phyloP scores from a whole-genome alignment of 352 stramenopile genomes.

The Phytophthora meadii region DNA sequence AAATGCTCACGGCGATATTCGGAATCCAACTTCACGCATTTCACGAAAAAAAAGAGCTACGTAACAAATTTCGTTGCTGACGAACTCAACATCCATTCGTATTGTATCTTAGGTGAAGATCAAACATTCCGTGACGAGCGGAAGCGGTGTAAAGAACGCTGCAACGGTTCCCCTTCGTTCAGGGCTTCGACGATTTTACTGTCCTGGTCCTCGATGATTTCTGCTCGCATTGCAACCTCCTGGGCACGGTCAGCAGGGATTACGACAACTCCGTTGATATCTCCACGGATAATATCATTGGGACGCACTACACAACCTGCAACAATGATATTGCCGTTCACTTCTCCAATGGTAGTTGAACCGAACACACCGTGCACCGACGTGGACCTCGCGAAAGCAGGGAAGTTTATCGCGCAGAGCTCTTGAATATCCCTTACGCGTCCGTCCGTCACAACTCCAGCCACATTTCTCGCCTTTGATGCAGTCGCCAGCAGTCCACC shows the following conservation, averaged over 20 bases:
- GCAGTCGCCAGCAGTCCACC: constrained; percentile 73
- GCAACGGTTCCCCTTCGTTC: constrained; percentile 78
- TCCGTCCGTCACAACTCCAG: constrained; percentile 76
- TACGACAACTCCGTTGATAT: constrained; percentile 86
- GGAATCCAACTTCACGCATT: no score
- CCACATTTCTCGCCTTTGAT: constrained; percentile 68
- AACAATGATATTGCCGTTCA: constrained; percentile 73
- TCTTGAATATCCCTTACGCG: constrained; percentile 83
- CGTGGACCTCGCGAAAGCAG: constrained; percentile 70
- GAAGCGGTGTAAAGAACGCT: constrained; percentile 82
- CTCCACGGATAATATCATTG: constrained; percentile 80
- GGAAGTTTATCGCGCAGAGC: constrained; percentile 70
- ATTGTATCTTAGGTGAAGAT: constrained; percentile 4
- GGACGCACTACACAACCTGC: constrained; percentile 81
- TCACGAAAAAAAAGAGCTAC: no score
- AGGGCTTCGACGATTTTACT: constrained; percentile 80
- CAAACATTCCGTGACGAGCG: constrained; percentile 37
- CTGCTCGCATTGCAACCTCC: constrained; percentile 73
- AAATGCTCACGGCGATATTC: no score
- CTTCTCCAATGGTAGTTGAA: constrained; percentile 70
- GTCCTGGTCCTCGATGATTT: constrained; percentile 84
- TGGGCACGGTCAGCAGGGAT: constrained; percentile 74
- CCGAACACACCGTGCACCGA: constrained; percentile 74
- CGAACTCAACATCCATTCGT: neutral
- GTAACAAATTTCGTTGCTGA: constrained; percentile 22